A percentile compares a stretch with the other conserved stretches of the same genome.
Evolutionary conservation across 2,329 filamentous ascomycete genomes (phyloP).

Genomic region (Cladophialophora immunda): DNA sequence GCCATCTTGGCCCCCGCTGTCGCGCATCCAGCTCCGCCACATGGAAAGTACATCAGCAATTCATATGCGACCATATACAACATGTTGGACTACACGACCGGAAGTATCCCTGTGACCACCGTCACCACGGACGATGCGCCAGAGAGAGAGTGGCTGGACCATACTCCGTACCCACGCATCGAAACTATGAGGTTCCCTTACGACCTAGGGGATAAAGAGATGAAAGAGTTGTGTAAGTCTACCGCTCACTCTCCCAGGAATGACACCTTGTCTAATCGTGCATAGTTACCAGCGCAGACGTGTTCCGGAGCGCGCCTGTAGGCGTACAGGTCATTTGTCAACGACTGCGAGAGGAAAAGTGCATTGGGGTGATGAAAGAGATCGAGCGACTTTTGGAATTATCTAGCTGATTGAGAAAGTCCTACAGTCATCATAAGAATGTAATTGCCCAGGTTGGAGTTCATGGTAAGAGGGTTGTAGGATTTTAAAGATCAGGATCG

Average conservation of each 20-base stretch:
- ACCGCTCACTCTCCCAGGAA: not conserved
- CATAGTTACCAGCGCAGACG: slow-evolving; percentile 14
- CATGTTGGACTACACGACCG: slow-evolving; percentile 45
- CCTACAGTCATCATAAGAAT: no score
- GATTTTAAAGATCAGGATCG: no score
- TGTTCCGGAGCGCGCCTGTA: slow-evolving; percentile 6
- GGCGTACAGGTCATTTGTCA: slow-evolving; percentile 14
- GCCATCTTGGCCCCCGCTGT: slow-evolving; percentile 44
- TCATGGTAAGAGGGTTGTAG: no score
- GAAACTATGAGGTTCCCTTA: slow-evolving; percentile 6
- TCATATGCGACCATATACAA: slow-evolving; percentile 48
- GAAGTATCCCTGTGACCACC: slow-evolving; percentile 46
- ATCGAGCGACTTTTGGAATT: slow-evolving; percentile 12
- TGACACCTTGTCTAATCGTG: slow-evolving; percentile 12
- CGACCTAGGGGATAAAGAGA: not conserved
- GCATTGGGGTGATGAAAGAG: slow-evolving; percentile 18
- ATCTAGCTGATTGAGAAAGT: not conserved
- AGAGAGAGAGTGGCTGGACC: slow-evolving; percentile 11
- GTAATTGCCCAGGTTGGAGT: no score
- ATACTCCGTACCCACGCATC: not conserved
- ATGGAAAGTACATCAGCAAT: slow-evolving; percentile 46
- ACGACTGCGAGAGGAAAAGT: slow-evolving; percentile 16
- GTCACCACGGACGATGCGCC: slow-evolving; percentile 31
- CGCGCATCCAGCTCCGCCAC: slow-evolving; percentile 45
- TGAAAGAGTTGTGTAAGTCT: slow-evolving; percentile 6